Evolutionary conservation across 176 grass and related monocot species (phyloP), one percentile per base, ranked within the genome.

Genomic region (Alopecurus myosuroides): DNA sequence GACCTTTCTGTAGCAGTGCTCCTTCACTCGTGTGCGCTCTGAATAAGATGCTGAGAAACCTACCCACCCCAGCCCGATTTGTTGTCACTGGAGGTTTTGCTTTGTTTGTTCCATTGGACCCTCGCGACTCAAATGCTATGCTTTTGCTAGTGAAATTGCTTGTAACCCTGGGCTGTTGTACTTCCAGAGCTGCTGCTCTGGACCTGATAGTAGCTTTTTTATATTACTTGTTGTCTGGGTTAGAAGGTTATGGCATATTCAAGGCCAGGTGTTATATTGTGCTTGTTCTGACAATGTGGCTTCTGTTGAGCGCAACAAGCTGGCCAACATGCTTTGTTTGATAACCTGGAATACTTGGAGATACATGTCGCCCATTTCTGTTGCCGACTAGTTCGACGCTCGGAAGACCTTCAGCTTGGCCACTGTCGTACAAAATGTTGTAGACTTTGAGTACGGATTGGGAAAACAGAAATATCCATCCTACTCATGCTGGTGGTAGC

Each of bases 31-130:
- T 53, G 76, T 87, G 66, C 9, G 53, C 33, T 83, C 55, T 25
- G 12, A 87, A 90, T 90, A 90, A 90, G 67, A 79, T 0, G 60
- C 57, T n/a, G 76, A 87, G 67, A 64, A 87, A 74, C 70, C 44
- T 46, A 31, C 18, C 75, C 75, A 57, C 28, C 22, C 66, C 77
- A 35, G 77, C 63, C 31, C 13, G 41, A 53, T 78, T 17, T 53
- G 49, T 74, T 42, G 6, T 48, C 10, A 63, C 83, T n/a, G 51
- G 41, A 82, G 42, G 25, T 81, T 70, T 70, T 83, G 1, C 14
- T 61, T 81, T 82, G 13, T 57, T 85, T 81, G 15, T 71, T 82
- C 35, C 79, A 48, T 74, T 75, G 36, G 56, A 40, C 39, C 52
- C 75, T 71, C 65, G 63, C 18, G 36, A 10, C 26, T 26, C 25